phyloP scores from a whole-genome alignment of 257 asterid species.

The Gentiana dahurica region DNA sequence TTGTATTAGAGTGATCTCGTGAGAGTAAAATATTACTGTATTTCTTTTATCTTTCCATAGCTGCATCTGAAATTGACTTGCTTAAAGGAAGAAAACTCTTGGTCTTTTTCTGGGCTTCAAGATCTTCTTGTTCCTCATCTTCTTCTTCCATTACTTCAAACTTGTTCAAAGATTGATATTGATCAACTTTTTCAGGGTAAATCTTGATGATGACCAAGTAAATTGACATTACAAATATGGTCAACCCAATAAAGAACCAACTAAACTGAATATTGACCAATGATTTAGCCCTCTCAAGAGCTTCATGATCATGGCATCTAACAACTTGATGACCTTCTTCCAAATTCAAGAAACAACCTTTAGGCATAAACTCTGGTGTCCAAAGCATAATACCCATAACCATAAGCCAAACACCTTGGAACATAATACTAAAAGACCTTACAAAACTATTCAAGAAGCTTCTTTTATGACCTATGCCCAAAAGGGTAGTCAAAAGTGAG shows the following conservation, averaged over 20 bases:
- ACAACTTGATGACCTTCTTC: slow-evolving; percentile 37
- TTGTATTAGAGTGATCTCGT: no score
- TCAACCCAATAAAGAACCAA: slow-evolving; percentile 36
- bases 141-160: no score
- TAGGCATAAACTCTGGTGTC: slow-evolving; percentile 44
- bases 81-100: no score
- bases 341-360: slow-evolving; percentile 14
- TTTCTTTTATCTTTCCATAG: no score
- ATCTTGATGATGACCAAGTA: slow-evolving; percentile 27
- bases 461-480: slow-evolving; percentile 26
- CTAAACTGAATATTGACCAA: slow-evolving; percentile 62
- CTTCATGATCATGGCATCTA: slow-evolving; percentile 38
- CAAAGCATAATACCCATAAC: slow-evolving; percentile 69
- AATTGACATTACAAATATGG: slow-evolving; percentile 22
- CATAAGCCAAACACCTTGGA: slow-evolving; percentile 76
- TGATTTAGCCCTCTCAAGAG: slow-evolving; percentile 57
- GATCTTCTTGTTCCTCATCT: no score
- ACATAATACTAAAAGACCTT: slow-evolving; percentile 36
- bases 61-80: no score
- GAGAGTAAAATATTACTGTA: no score
- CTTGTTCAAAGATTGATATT: slow-evolving; percentile 10
- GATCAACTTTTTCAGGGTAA: slow-evolving; percentile 29
- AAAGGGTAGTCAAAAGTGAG: slow-evolving; percentile 32
- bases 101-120: no score
- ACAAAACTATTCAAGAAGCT: slow-evolving; percentile 57